A percentile compares a stretch with the other conserved stretches of the same genome.
Evolutionary conservation across 257 asterid genomes (phyloP).

Genomic region (Jasminum sambac): DNA sequence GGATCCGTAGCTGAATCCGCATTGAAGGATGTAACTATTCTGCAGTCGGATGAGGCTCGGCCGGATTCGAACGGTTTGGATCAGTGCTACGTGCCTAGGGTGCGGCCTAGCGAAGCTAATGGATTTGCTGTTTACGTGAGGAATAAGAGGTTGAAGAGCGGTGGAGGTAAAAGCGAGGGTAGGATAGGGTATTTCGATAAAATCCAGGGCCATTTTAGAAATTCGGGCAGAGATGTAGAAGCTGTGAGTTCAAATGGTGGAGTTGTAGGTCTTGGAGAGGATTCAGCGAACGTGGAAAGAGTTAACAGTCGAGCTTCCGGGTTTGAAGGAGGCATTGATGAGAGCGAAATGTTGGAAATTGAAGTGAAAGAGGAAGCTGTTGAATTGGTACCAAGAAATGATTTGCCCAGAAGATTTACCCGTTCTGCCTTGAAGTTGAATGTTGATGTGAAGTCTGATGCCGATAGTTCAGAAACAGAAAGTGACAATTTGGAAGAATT

Average conservation of each 20-base stretch:
- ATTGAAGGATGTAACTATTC: slow-evolving; percentile 25
- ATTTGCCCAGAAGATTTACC: slow-evolving; percentile 47
- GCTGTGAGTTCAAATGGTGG: slow-evolving; percentile 29
- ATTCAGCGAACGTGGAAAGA: slow-evolving; percentile 26
- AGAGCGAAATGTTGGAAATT: slow-evolving; percentile 54
- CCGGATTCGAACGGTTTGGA: slow-evolving; percentile 44
- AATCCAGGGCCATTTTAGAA: slow-evolving; percentile 26
- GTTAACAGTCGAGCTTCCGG: slow-evolving; percentile 27
- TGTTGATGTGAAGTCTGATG: slow-evolving; percentile 29
- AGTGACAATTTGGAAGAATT: slow-evolving; percentile 39
- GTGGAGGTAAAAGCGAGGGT: slow-evolving; percentile 24
- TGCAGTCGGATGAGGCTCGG: slow-evolving; percentile 6
- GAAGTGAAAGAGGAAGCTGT: slow-evolving; percentile 55
- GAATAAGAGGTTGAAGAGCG: slow-evolving; percentile 57
- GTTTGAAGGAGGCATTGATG: slow-evolving; percentile 17
- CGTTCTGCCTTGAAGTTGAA: slow-evolving; percentile 48
- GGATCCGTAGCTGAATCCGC: slow-evolving; percentile 26
- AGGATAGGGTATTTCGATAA: slow-evolving; percentile 33
- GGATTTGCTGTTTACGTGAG: slow-evolving; percentile 69
- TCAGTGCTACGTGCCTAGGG: slow-evolving; percentile 36
- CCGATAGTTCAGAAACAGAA: slow-evolving; percentile 35
- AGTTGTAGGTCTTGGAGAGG: slow-evolving; percentile 23
- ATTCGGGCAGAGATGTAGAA: slow-evolving; percentile 25
- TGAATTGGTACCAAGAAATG: slow-evolving; percentile 19
- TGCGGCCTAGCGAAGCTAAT: slow-evolving; percentile 53